These are phyloP conservation scores for Fomitopsis pinicola DNA, from an alignment of 1,284 basidiomycete genomes.

Conservation along the genomic window DNA sequence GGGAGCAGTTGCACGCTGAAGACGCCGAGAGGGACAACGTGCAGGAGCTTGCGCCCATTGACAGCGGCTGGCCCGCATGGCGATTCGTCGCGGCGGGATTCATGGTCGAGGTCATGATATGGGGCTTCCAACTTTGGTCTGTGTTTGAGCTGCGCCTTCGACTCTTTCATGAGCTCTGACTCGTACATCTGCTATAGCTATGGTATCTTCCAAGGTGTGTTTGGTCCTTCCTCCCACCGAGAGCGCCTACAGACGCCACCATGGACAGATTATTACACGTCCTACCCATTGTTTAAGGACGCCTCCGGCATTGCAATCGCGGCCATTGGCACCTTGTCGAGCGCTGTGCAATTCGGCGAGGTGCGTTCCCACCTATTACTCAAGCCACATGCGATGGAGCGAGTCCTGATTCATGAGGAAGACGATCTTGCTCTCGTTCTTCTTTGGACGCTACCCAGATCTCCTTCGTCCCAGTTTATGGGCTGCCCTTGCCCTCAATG, in stretches of 20 bases:
- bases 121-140: constrained; percentile 23
- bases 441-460: constrained; percentile 21
- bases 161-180: neutral
- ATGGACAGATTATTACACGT: constrained; percentile 16
- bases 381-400: neutral
- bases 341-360: constrained; percentile 2
- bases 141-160: neutral
- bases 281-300: constrained; percentile 15
- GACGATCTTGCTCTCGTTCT: constrained; percentile 18
- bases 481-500: constrained; percentile 14
- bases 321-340: constrained; percentile 1
- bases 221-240: neutral
- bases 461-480: constrained; percentile 20
- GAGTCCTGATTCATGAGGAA: neutral
- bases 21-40: constrained; percentile 5
- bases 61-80: constrained; percentile 21
- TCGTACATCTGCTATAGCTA: constrained; percentile 8
- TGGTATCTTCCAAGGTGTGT: constrained; percentile 20
- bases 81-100: constrained; percentile 19
- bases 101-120: constrained; percentile 20
- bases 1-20: neutral
- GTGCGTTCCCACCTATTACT: neutral
- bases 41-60: constrained; percentile 20
- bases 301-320: constrained; percentile 7
- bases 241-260: neutral